Evolutionary conservation across 306 rosid species (phyloP), one percentile per base, ranked within the genome.

Genomic region (Mucuna pruriens): DNA sequence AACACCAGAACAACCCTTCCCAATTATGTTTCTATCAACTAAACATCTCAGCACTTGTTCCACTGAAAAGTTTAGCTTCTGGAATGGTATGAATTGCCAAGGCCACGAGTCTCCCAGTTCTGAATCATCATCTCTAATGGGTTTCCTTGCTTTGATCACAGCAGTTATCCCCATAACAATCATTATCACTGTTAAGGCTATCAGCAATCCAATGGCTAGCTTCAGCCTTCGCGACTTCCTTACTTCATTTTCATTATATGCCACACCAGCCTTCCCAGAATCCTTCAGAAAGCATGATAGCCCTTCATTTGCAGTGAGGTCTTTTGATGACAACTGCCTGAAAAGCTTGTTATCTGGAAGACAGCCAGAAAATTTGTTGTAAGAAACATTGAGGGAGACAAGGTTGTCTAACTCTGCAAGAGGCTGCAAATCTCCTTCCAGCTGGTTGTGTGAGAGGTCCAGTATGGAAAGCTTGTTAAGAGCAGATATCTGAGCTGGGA

Each of bases 51-150:
- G 83, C 13, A 93, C 74, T 73, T 93, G 91, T 16, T 91, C 96
- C 49, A 93, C 93, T 13, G 96, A 90, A 86, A 95, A 87, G 36
- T 78, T 91, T n/a, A 95, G 91, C 84, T 93, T 95, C 84, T 95
- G 98, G 89, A 93, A 95, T 39, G 94, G 99, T 76, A 92, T 93
- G 79, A 91, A 90, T 52, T 95, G 93, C 99, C 99, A 95, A 12
- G 96, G 84, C 98, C 94, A 90, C 6, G 94, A 87, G 79, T 89
- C 92, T 26, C 97, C 97, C 79, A 91, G 45, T 49, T 95, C 97
- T 1, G 97, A 93, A 60, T 93, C 97, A 42, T 90, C 92, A 23
- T 92, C 91, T 77, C 81, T 67, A 17, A 89, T 78, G 23, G 83
- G 76, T 62, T 79, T 89, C 69, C 87, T 83, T 7, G 97, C 97